phyloP scores from a whole-genome alignment of 2,329 filamentous ascomycete species.

The Pyrenochaeta sp. region DNA sequence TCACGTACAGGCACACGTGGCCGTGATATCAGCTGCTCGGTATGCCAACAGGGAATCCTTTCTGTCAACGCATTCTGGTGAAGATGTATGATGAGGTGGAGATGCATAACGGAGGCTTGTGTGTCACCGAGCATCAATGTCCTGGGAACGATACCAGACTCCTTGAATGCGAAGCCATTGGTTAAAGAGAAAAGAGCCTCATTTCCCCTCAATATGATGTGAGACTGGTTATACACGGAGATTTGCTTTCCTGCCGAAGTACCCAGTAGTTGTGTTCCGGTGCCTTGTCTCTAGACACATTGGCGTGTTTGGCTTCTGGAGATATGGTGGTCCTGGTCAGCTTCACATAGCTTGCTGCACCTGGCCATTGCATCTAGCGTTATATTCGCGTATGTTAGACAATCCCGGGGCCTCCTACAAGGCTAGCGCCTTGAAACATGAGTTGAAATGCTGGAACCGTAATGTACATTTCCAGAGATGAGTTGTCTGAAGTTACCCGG shows the following conservation, averaged over 20 bases:
- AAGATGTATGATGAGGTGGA: neutral
- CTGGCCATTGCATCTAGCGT: neutral
- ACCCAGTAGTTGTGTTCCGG: neutral
- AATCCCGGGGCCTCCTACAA: neutral
- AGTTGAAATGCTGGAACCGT: neutral
- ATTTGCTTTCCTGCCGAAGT: neutral
- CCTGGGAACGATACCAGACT: neutral
- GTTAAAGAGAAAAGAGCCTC: neutral
- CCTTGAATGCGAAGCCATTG: neutral
- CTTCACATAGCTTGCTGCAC: neutral
- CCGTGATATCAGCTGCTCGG: neutral
- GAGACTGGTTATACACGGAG: neutral
- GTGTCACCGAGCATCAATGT: neutral
- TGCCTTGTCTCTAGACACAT: neutral
- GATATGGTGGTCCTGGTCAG: neutral
- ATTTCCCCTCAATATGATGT: neutral
- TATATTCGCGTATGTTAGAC: neutral
- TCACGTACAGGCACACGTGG: conserved; percentile 3
- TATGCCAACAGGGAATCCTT: neutral
- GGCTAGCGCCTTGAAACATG: neutral
- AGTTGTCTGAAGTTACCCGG: conserved; percentile 6
- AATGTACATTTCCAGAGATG: conserved; percentile 1
- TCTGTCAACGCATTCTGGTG: neutral
- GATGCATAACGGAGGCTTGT: neutral
- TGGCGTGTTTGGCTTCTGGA: neutral